These are phyloP conservation scores for Trematosphaeria pertusa DNA, from an alignment of 2,329 filamentous ascomycete species.

Conservation along the genomic window DNA sequence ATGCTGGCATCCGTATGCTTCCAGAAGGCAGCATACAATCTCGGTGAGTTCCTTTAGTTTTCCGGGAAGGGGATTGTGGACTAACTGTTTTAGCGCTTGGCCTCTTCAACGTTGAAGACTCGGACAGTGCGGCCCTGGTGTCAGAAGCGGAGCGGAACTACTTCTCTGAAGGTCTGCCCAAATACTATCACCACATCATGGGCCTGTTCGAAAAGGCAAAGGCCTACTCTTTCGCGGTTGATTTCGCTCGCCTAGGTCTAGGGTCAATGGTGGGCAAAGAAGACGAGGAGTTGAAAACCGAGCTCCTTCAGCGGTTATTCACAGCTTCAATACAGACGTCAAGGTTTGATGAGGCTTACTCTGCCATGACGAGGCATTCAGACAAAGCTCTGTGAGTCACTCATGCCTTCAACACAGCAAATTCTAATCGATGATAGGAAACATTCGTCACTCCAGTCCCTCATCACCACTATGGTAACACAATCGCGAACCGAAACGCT, in stretches of 20 bases:
- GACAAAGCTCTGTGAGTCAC: constrained; percentile 66
- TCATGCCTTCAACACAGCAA: background rate
- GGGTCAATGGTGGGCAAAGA: constrained; percentile 34
- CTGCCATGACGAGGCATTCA: constrained; percentile 75
- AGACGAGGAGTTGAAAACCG: constrained; percentile 42
- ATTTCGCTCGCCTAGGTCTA: constrained; percentile 80
- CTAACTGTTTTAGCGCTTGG: constrained; percentile 40
- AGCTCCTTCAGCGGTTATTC: constrained; percentile 82
- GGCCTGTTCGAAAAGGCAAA: constrained; percentile 80
- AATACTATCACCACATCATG: constrained; percentile 87
- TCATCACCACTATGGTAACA: constrained; percentile 57
- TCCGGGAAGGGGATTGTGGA: too few relatives aligned
- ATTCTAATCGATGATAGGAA: constrained; percentile 53
- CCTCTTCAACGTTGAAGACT: constrained; percentile 44
- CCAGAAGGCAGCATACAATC: constrained; percentile 79
- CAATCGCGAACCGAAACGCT: constrained; percentile 54
- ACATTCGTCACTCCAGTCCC: constrained; percentile 71
- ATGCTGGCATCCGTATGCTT: constrained; percentile 77
- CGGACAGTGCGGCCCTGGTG: constrained; percentile 64
- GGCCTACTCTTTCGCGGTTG: constrained; percentile 79
- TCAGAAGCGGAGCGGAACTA: constrained; percentile 74
- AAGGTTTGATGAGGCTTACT: constrained; percentile 83
- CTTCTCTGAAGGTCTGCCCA: constrained; percentile 76
- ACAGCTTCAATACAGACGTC: constrained; percentile 79
- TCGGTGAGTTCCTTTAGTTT: constrained; percentile 71